Base-by-base conservation (phyloP, 2,329 filamentous ascomycete genomes). In the Xylaria hypoxylon region DNA sequence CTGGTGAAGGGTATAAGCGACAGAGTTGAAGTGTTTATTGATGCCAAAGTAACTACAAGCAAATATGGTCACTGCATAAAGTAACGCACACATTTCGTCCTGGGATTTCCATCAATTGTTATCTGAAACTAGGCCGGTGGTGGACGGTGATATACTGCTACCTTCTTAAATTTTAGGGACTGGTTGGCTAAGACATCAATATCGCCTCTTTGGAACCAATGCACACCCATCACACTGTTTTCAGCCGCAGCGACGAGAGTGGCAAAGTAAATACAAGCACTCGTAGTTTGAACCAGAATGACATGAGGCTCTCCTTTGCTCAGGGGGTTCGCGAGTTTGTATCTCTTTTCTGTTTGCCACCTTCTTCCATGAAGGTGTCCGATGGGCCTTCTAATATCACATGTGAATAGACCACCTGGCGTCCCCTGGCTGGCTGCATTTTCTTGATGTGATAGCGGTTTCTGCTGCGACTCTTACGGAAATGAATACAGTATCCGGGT, bases 131-230 rank as follows among this genome's bases (percentile, higher is more conserved):
- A 40, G 38, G 10, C 38, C 2, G 40, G 17, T n/a, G 5, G 40
- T 19, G 19, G 17, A n/a, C 15, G 11, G 11, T 56, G 11, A 45
- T 47, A 33, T 31, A 35, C 28, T n/a, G 28, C 19, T 7, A n/a
- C 8, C 7, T 31, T 8, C 51, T 42, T 8, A 24, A 22, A 35
- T 11, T 22, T 35, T n/a, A 48, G 10, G 19, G 38, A 13, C 24
- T 8, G 11, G 22, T 35, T 59, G 17, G n/a, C 56, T 53, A 44
- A 56, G 40, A 56, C 35, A 51, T 22, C 5, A 42, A 11, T 35
- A 45, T 19, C 24, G 26, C 57, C 10, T 38, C 15, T 42, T 33
- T 50, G 55, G 56, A 40, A 26, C 62, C 50, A 55, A 48, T 56
- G 7, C 31, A 55, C 10, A 17, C 26, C 24, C 10, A 48, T 64